Base-by-base conservation (phyloP, 1,284 basidiomycete species). In the Bjerkandera adusta region DNA sequence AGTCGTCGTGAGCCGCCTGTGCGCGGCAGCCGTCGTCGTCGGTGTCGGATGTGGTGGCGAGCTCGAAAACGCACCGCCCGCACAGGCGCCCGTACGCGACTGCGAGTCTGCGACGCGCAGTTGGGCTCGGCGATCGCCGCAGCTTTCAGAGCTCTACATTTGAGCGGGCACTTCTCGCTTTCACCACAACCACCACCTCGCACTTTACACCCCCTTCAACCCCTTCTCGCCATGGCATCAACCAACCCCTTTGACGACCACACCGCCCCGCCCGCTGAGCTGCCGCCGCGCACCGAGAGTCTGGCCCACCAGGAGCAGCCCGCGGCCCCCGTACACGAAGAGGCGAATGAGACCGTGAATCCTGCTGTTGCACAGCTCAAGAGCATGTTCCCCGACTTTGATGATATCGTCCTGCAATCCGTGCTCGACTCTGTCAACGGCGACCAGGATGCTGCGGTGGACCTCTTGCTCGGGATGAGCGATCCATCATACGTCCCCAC, bases 321-420 rank as follows among this genome's bases (percentile, higher is more conserved):
- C 27, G 27, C 41, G 25, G 29, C 36, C 25, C 21, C 35, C 6
- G 35, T 47, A 3, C 40, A 44, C 45, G 49, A 50, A 38, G 47
- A 52, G 30, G 49, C 49, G 36, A 40, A 43, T 20, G 52, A 57
- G 15, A 47, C 48, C 59, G 75, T 79, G 0, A 68, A 72, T 27
- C 41, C 41, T 13, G 41, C 32, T n/a, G 41, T 43, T 16, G 32
- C 41, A 22, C 22, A 24, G 1, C 68, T 91, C 48, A 79, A 77
- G 43, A 74, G 74, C 12, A 85, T 91, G 74, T 91, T 91, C 60
- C 88, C 88, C 12, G 84, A 87, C 64, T 89, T 88, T 56, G 88
- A 91, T 53, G 75, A 80, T 34, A 57, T 71, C 10, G 66, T 87
- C 43, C 64, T 89, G 85, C 87, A 76, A 57, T 81, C 79, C 15